These are phyloP conservation scores for Cyathus olla DNA, from an alignment of 1,284 basidiomycete genomes.

Conservation along the genomic window DNA sequence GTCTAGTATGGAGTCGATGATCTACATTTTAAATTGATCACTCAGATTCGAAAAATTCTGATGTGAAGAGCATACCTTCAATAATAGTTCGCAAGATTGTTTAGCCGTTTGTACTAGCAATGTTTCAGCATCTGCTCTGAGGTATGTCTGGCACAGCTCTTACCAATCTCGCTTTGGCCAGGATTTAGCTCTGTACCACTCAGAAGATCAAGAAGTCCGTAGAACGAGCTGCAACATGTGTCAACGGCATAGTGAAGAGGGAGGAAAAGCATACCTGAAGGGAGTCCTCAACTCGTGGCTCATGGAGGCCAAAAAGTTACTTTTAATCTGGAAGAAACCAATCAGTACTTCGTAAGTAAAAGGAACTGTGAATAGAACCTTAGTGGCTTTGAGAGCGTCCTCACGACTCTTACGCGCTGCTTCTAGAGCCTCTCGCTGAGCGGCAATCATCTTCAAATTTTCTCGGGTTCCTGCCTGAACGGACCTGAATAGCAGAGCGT, in stretches of 20 bases:
- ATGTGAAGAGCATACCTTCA: slow-evolving; percentile 57
- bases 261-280: slow-evolving; percentile 58
- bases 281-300: slow-evolving; percentile 79
- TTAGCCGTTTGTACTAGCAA: slow-evolving; percentile 75
- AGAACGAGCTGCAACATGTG: slow-evolving; percentile 66
- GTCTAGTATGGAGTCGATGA: slow-evolving; percentile 80
- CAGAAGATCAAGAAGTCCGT: slow-evolving; percentile 75
- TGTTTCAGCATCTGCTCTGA: neutral
- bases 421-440: slow-evolving; percentile 74
- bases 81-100: slow-evolving; percentile 75
- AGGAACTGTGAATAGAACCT: slow-evolving; percentile 50
- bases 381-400: slow-evolving; percentile 77
- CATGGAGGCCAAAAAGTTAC: slow-evolving; percentile 82
- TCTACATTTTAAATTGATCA: slow-evolving; percentile 46
- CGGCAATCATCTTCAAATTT: slow-evolving; percentile 79
- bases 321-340: slow-evolving; percentile 64
- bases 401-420: slow-evolving; percentile 75
- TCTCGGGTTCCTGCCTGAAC: slow-evolving; percentile 77
- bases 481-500: slow-evolving; percentile 77
- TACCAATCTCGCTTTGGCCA: slow-evolving; percentile 76
- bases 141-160: slow-evolving; percentile 7
- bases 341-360: neutral
- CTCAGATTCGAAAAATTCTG: too few relatives aligned
- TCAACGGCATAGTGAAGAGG: neutral
- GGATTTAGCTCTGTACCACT: slow-evolving; percentile 74